Evolutionary conservation across 108 stramenopile species (phyloP), one percentile per base, ranked within the genome.

Genomic region (Schizochytrium sp.): DNA sequence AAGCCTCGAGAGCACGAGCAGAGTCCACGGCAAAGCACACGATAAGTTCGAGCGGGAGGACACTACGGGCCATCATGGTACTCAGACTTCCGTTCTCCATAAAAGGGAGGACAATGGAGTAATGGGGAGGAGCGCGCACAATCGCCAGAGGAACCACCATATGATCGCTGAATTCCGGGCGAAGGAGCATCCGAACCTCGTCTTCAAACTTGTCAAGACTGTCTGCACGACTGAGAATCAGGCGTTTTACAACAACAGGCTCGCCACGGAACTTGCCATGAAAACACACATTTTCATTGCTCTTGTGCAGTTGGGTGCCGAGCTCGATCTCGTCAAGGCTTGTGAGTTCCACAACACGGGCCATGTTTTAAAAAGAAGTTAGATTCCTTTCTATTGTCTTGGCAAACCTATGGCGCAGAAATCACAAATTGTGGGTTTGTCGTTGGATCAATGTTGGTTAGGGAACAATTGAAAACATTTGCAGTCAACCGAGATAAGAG

Each of bases 241-340:
- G 50, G 38, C 53, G 10, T 40, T 83, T 83, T 13, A 83, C 76
- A 47, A 83, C 76, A 10, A 50, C 76, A 47, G 76, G 53, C 47
- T 83, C 76, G 76, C 76, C 76, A n/a, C 76, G 76, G 53, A 83
- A 55, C 76, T 83, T 83, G 76, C 50, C 76, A 40, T 83, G 76
- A 28, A 55, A 83, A 53, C 76, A 83, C 12, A 83, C 76, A 42
- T 83, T 83, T 53, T 83, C 76, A 10, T 55, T 55, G 3, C 76
- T 83, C 76, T 28, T 83, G 76, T 83, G 76, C 76, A 83, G 76
- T 8, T 42, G 50, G 45, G 76, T 10, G 15, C 76, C 76, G 76
- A 83, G 76, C 76, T 83, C 76, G 50, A 83, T n/a, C 28, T 5
- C 76, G 76, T 83, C 76, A 8, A 83, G 76, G 50, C 15, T 83